Evolutionary conservation across 192 early-diverging fungal species (phyloP), one percentile per base, ranked within the genome.

Genomic region (Pecoramyces ruminantium): DNA sequence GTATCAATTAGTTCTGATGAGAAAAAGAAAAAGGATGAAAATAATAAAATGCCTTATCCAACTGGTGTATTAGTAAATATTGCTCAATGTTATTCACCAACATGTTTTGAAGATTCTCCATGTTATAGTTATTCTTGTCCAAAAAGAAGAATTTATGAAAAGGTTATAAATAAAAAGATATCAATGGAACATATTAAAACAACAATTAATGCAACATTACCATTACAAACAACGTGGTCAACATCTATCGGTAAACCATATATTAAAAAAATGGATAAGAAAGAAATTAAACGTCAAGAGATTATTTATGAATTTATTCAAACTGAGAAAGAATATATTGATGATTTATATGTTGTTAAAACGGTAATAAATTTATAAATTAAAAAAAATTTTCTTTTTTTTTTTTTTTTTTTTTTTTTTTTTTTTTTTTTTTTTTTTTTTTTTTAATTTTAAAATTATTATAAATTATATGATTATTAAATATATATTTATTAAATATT

Each of bases 71-170:
- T 98, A 86, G 95, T 94, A 2, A 86, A 93, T 30, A 86, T 98
- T 80, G 92, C 96, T 0, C 92, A 94, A 81, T 98, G 97, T 83
- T 98, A 98, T 85, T 97, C 96, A 25, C 93, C 95, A 0, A 97
- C 95, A 0, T 98, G 97, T 84, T 89, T 93, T 0, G 85, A 86
- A 29, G 93, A 93, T 67, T 90, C 88, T 78, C 87, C 92, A 5
- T 98, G 96, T 84, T 98, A 98, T 86, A 95, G 93, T 83, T 89
- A 93, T 16, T 88, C 92, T 12, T 97, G 97, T 82, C 96, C 96
- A 6, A 85, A 93, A 11, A 87, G 93, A 77, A 84, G 92, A 40
- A 67, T 67, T 0, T 67, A 67, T n/a, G 51, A 67, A 67, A 67
- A 67, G 9, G 51, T 67, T 9, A 11, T n/a, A 9, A 67, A n/a